A percentile compares a stretch with the other conserved stretches of the same genome.
Evolutionary conservation across 768 basidiomycete genomes (phyloP).

Genomic region (Mycena latifolia): DNA sequence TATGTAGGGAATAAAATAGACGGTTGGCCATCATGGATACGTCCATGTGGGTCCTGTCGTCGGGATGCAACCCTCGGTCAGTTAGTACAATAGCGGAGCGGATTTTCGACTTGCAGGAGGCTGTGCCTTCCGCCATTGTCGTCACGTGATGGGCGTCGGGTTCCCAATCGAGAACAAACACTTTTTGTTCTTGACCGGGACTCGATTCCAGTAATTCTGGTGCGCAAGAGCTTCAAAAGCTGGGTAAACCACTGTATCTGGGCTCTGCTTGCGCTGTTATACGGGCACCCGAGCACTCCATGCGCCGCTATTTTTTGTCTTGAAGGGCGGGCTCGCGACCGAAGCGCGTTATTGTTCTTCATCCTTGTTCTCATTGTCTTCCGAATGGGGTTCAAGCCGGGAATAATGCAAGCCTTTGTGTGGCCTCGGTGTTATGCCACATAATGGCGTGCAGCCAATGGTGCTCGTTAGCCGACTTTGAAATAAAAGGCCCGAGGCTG

Average conservation of each 20-base stretch:
- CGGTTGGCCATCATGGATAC: slow-evolving; percentile 7
- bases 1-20: neutral
- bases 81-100: neutral
- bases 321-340: neutral
- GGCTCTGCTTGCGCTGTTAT: neutral
- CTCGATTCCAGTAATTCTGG: too few relatives aligned
- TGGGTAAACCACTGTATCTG: neutral
- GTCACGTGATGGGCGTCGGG: too few relatives aligned
- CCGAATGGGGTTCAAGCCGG: slow-evolving; percentile 25
- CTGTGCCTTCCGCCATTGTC: too few relatives aligned
- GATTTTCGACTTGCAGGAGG: too few relatives aligned
- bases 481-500: slow-evolving; percentile 11
- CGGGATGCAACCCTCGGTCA: slow-evolving; percentile 14
- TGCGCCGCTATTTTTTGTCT: neutral
- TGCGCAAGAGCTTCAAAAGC: too few relatives aligned
- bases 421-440: slow-evolving; percentile 23
- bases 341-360: slow-evolving; percentile 29
- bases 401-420: slow-evolving; percentile 27
- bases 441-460: slow-evolving; percentile 26
- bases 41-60: neutral
- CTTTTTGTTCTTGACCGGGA: neutral
- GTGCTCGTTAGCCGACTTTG: slow-evolving; percentile 16
- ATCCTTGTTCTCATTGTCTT: slow-evolving; percentile 36
- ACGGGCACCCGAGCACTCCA: neutral
- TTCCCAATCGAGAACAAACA: slow-evolving; percentile 13